phyloP scores from a whole-genome alignment of 192 early-diverging fungal genomes.

The Coemansia sp. region DNA sequence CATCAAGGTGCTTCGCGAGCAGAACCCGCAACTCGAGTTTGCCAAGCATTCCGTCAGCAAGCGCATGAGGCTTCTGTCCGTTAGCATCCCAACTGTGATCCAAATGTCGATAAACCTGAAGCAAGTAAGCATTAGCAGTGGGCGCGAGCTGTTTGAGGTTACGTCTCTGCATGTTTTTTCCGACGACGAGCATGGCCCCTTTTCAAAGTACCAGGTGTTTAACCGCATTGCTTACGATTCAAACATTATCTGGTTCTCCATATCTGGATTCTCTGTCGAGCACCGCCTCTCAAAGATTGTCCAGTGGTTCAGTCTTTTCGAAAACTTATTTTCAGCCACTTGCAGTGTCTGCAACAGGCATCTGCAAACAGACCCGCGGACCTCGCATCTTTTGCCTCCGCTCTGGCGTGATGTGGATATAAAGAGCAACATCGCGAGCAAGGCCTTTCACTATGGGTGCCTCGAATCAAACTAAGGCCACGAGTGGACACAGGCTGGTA shows the following conservation, averaged over 20 bases:
- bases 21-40: slow-evolving; percentile 33
- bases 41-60: slow-evolving; percentile 20
- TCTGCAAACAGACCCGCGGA: slow-evolving; percentile 51
- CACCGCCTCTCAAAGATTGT: slow-evolving; percentile 44
- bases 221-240: slow-evolving; percentile 43
- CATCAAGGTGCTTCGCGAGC: slow-evolving; percentile 18
- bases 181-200: slow-evolving; percentile 37
- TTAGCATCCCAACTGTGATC: slow-evolving; percentile 43
- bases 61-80: slow-evolving; percentile 33
- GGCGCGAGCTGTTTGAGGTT: slow-evolving; percentile 28
- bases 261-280: slow-evolving; percentile 47
- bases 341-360: slow-evolving; percentile 44
- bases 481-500: no score
- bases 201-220: slow-evolving; percentile 44
- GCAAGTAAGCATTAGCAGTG: slow-evolving; percentile 17
- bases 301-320: slow-evolving; percentile 51
- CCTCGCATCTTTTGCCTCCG: slow-evolving; percentile 49
- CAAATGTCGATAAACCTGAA: slow-evolving; percentile 45
- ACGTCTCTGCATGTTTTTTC: slow-evolving; percentile 31
- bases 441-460: slow-evolving; percentile 47
- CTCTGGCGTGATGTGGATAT: slow-evolving; percentile 46
- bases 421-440: slow-evolving; percentile 25
- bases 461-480: slow-evolving; percentile 16
- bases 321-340: slow-evolving; percentile 45
- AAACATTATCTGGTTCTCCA: slow-evolving; percentile 50